Evolutionary conservation across 306 rosid species (phyloP), one percentile per base, ranked within the genome.

Genomic region (Ochetophila trinervis): DNA sequence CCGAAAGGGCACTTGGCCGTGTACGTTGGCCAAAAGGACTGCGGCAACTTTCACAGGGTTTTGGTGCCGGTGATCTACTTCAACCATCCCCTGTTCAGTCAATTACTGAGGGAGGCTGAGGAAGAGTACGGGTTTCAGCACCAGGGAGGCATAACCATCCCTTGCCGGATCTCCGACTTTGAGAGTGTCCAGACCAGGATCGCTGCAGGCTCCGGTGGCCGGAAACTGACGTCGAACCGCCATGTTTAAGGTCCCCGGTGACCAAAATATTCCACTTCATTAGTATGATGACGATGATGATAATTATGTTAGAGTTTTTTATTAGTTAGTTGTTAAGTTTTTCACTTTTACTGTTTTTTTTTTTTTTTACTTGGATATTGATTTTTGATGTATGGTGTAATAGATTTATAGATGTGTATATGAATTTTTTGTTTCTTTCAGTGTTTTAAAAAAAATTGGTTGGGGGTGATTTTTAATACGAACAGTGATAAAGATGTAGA

Each of bases 1-100:
- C 99, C 99, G 0, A 93, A 88, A 68, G 99, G 99, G 1, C 84
- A 90, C 61, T 64, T 86, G 78, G 99, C 97, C 4, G 96, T 93
- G 0, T 93, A 93, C 72, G 95, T 93, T 42, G 97, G 91, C 1
- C 87, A 88, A 70, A 77, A 83, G 18, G 94, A 84, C n/a, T n/a
- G n/a, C 78, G 91, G 87, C 11, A 95, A 84, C 64, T 86, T 78
- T 58, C 87, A 63, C 49, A 79, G 99, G 0, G 96, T 88, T 3
- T n/a, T 90, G 75, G 91, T 93, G 57, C 99, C 99, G 3, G 96
- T 90, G 72, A 76, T 93, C 8, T 93, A 90, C 78, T 90, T 84
- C 37, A 93, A 90, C 76, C 99, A 93, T 54, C 99, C 97, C 0
- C 69, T 93, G 62, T 93, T 93, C 22, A 78, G 91, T 11, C 84